Base-by-base conservation (phyloP, 2,329 filamentous ascomycete genomes). In the Blastomyces silverae region DNA sequence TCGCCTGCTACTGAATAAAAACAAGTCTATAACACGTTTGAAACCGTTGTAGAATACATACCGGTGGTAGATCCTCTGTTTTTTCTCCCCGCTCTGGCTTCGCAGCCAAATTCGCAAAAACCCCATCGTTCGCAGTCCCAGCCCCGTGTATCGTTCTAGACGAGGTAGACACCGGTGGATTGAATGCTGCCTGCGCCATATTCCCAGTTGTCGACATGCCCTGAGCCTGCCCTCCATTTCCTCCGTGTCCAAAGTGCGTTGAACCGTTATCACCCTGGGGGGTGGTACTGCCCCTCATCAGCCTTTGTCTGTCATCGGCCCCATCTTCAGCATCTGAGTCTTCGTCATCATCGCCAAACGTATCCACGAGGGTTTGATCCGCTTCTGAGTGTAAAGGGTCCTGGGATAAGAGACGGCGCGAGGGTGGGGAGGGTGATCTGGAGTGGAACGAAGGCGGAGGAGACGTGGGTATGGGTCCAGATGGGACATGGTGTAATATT, bases 101-200 rank as follows among this genome's bases (percentile, higher is more conserved):
- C 17, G 94, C 94, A 69, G 87, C 91, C 69, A 99, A 79, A 75
- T 99, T 99, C 64, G 93, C 94, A 79, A 96, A 99, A 34, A 99
- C 94, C 67, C 94, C 94, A 77, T 97, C 94, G 61, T 91, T 92
- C 64, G 89, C 22, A 28, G 58, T 48, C 39, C 58, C 58, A 39
- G 42, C 87, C 63, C 88, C 85, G 67, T 59, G 62, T 7, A 65
- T 65, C 56, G 67, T 64, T 66, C 71, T 68, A 20, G 72, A 70
- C 52, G 77, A 75, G 46, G 76, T 76, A 3, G 78, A 69, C 20
- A 75, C 61, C 20, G 79, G 69, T 28, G 76, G 64, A n/a, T 70
- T 69, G 65, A 84, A 85, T 2, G 76, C 78, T 1, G 85, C 34
- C n/a, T 58, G 84, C 55, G 86, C 74, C 67, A 84, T 79, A 11